Evolutionary conservation across 2,329 filamentous ascomycete genomes (phyloP), one percentile per base, ranked within the genome.

Genomic region (Ustulina deusta): DNA sequence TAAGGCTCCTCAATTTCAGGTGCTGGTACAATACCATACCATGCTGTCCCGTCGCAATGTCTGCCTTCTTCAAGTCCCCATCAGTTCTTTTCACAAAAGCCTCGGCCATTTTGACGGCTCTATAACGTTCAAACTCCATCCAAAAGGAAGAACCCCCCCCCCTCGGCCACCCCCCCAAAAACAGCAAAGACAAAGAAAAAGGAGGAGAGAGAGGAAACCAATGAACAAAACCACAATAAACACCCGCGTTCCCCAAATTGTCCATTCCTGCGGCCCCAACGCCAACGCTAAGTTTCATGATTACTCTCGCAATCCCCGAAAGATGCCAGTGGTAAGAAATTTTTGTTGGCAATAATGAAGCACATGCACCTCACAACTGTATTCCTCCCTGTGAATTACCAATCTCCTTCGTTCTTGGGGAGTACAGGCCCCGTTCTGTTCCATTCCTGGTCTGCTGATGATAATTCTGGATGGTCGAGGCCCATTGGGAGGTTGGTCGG

Each of bases 381-480:
- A 10, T 27, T n/a, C 42, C 29, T 42, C 34, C 15, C 46, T 25
- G 22, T 3, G 1, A 15, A 29, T 52, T n/a, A 54, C 36, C 36
- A 61, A 2, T 46, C 59, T 2, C 9, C n/a, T 55, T 62, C 46
- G 25, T 44, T 48, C n/a, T 63, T 63, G n/a, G 20, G 20, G 25
- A 11, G 17, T 13, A 54, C 6, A 13, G 15, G 20, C 6, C 22
- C 11, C 13, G 22, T 17, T n/a, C 32, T 42, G 13, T 52, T 32
- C 66, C 66, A 69, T 11, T 58, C 56, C 1, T 48, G 22, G 4
- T 59, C 62, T 17, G 9, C 36, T 11, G 62, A n/a, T 34, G 57
- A 17, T 29, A 60, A 15, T 15, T 63, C 58, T 13, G 56, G 20
- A 34, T 58, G 51, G 11, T 63, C 52, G 13, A 65, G 20, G 29